These are phyloP conservation scores for Przewalskia tangutica DNA, from an alignment of 257 asterid species.

Conservation along the genomic window DNA sequence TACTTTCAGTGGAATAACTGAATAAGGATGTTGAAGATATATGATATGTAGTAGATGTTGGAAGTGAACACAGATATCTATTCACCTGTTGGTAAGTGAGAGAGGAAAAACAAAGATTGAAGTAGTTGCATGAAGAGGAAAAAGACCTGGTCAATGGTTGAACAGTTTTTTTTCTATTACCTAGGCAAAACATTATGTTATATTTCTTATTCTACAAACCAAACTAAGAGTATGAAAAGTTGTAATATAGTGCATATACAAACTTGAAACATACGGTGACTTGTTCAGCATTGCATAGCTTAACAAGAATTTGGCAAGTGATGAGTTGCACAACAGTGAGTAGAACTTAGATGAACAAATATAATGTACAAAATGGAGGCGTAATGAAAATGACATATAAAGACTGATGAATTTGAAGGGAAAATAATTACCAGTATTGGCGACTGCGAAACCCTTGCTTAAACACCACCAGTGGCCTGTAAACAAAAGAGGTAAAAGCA, in stretches of 20 bases:
- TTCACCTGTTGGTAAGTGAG: neutral
- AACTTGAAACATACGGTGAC: neutral
- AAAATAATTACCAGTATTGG: slow-evolving; percentile 50
- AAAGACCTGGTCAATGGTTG: neutral
- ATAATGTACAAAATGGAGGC: neutral
- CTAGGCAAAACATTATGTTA: neutral
- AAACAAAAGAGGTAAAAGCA: neutral
- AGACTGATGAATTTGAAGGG: neutral
- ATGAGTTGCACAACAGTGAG: neutral
- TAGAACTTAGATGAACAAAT: neutral
- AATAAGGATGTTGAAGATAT: neutral
- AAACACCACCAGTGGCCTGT: slow-evolving; percentile 85
- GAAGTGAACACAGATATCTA: neutral
- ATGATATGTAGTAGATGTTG: neutral
- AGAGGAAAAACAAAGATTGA: neutral
- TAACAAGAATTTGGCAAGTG: neutral
- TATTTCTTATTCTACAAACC: neutral
- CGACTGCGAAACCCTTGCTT: slow-evolving; percentile 78
- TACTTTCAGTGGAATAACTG: neutral
- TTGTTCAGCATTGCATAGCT: neutral
- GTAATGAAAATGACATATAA: neutral
- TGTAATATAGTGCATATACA: neutral
- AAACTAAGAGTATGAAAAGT: neutral
- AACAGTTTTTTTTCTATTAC: neutral
- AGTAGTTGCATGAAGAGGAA: neutral